Conservation (phyloP, 2,329 filamentous ascomycete genomes). For the Fusarium bactridioides region DNA sequence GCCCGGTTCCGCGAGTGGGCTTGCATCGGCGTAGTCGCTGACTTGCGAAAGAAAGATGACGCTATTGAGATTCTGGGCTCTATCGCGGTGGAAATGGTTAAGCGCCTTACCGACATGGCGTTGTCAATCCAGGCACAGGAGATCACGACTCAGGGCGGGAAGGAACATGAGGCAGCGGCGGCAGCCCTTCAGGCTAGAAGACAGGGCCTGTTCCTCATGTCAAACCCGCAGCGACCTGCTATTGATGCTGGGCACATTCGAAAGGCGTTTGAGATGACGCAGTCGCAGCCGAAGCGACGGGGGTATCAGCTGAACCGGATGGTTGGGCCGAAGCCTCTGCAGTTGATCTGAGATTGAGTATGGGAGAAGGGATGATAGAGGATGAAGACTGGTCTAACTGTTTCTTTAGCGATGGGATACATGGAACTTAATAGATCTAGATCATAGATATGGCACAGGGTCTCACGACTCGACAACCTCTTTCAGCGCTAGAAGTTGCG, state of each 20-base stretch:
- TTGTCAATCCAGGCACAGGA: constrained; percentile 79
- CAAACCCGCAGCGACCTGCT: not conserved
- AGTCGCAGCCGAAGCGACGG: not conserved
- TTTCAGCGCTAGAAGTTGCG: constrained; percentile 34
- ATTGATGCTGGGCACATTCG: not conserved
- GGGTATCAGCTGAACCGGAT: not conserved
- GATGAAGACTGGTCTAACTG: not conserved
- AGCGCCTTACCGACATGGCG: constrained; percentile 92
- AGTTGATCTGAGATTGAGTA: constrained; percentile 1
- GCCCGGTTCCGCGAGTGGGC: constrained; percentile 98
- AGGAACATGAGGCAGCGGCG: not conserved
- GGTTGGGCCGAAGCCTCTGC: not conserved
- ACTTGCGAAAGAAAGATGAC: constrained; percentile 94
- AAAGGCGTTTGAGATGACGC: constrained; percentile 12
- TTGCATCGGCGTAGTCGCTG: constrained; percentile 91
- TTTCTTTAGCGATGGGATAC: not conserved
- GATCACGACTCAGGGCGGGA: not conserved
- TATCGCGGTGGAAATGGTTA: constrained; percentile 96
- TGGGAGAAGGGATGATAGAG: not conserved
- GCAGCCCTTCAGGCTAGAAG: not conserved
- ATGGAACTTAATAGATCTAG: not conserved
- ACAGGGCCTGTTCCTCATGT: constrained; percentile 2
- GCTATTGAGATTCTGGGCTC: constrained; percentile 98
- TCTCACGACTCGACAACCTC: constrained; percentile 26
- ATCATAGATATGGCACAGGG: not conserved